Percentiles rank a stretch among this genome's conserved stretches.
Conservation (phyloP, 768 basidiomycete species). For the Termitomyces heimii region DNA sequence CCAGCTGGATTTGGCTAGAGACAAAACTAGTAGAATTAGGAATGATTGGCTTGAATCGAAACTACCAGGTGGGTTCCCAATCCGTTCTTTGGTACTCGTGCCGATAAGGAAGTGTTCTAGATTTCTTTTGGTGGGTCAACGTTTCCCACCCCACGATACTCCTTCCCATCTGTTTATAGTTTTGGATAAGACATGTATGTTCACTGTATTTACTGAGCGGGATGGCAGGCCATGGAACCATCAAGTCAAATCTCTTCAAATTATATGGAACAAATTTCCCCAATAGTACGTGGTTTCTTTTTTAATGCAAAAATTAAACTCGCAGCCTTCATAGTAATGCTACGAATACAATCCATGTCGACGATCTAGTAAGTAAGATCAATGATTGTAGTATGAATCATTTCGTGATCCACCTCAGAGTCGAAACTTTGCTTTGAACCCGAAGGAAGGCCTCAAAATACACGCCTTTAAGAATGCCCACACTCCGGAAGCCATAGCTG, state of each 20-base stretch:
- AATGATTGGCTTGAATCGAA: constrained; percentile 66
- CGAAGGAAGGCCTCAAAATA: constrained; percentile 78
- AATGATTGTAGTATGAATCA: neutral
- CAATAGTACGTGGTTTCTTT: constrained; percentile 50
- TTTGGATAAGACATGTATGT: constrained; percentile 86
- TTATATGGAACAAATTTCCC: constrained; percentile 85
- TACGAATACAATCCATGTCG: constrained; percentile 80
- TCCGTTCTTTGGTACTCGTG: neutral
- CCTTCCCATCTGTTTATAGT: constrained; percentile 32
- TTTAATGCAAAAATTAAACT: neutral
- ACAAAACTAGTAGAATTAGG: constrained; percentile 82
- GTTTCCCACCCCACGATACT: neutral
- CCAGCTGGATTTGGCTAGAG: constrained; percentile 88
- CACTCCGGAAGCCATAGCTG: constrained; percentile 53
- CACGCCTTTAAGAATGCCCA: constrained; percentile 77
- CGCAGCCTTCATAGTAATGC: constrained; percentile 36
- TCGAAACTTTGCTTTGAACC: constrained; percentile 87
- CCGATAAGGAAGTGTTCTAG: constrained; percentile 20
- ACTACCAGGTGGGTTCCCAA: constrained; percentile 53
- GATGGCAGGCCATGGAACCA: constrained; percentile 74
- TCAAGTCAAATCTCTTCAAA: constrained; percentile 75
- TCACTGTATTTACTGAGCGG: constrained; percentile 73
- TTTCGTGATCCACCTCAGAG: constrained; percentile 31
- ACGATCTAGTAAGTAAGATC: constrained; percentile 57
- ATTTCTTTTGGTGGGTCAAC: constrained; percentile 58